Evolutionary conservation across 345 rosid genomes (phyloP).

Genomic region (Microcos paniculata): DNA sequence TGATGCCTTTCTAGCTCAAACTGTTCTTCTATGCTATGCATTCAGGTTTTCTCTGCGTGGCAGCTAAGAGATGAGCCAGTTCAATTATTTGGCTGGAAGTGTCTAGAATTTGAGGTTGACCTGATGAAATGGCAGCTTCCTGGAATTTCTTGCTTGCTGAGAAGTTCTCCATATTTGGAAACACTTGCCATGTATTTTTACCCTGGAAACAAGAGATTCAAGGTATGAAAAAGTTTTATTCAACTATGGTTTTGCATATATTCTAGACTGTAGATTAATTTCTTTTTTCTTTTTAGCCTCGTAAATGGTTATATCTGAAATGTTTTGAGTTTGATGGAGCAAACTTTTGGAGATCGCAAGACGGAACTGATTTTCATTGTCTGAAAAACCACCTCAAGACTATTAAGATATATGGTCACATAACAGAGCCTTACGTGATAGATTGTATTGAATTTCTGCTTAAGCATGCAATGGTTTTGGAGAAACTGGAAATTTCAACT

Average conservation of each 20-base stretch:
- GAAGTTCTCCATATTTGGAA: background rate
- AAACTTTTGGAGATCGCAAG: background rate
- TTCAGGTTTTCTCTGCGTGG: background rate
- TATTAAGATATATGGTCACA: background rate
- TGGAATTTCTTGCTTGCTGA: slow-evolving; percentile 4
- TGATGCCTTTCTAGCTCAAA: background rate
- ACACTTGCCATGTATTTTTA: background rate
- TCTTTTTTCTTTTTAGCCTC: no score
- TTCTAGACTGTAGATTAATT: no score
- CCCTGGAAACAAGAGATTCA: background rate
- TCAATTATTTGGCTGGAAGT: slow-evolving; percentile 7
- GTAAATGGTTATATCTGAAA: no score
- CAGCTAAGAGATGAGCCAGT: background rate
- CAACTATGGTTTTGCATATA: no score
- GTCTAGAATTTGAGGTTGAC: background rate
- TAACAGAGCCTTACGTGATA: slow-evolving; percentile 6
- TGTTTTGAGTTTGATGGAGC: background rate
- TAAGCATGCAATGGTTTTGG: slow-evolving; percentile 12
- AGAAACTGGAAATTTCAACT: slow-evolving; percentile 10
- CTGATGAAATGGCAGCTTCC: background rate
- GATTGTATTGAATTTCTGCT: slow-evolving; percentile 4
- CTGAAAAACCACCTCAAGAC: slow-evolving; percentile 10
- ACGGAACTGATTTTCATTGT: background rate
- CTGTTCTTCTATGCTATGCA: background rate
- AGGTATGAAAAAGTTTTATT: background rate